These are phyloP conservation scores for Nicotiana attenuata DNA, from an alignment of 257 asterid genomes.

Conservation along the genomic window DNA sequence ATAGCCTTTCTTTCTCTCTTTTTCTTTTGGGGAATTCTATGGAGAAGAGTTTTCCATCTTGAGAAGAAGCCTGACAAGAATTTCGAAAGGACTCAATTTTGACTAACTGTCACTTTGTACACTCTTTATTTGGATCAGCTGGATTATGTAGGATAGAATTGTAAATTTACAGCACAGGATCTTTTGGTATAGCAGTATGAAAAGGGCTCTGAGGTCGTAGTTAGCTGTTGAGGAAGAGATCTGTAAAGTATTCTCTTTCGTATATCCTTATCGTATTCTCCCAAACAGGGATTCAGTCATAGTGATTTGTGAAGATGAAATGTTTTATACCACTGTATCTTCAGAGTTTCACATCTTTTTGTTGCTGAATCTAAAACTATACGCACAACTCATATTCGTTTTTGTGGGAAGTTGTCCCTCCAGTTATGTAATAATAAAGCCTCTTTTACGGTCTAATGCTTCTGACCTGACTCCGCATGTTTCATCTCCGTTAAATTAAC, in stretches of 20 bases:
- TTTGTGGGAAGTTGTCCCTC: neutral
- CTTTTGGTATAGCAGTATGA: slow-evolving; percentile 9
- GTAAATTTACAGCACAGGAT: slow-evolving; percentile 3
- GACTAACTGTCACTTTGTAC: neutral
- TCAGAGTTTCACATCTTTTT: slow-evolving; percentile 1
- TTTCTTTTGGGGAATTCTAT: slow-evolving; percentile 20
- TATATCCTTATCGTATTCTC: neutral
- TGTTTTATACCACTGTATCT: neutral
- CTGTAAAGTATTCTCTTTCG: neutral
- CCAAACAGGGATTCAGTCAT: neutral
- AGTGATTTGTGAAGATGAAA: slow-evolving; percentile 2
- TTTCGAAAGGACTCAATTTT: slow-evolving; percentile 9
- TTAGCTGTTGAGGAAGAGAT: slow-evolving; percentile 5
- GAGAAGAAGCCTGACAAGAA: neutral
- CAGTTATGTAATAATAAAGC: slow-evolving; percentile 6
- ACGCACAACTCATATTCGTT: neutral
- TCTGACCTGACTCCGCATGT: neutral
- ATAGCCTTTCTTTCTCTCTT: neutral
- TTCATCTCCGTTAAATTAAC: neutral
- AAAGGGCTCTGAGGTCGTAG: slow-evolving; percentile 4
- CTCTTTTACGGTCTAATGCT: neutral
- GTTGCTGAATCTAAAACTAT: neutral
- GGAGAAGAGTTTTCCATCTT: slow-evolving; percentile 6
- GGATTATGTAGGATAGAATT: slow-evolving; percentile 5
- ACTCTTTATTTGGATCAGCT: neutral